Percentiles rank a stretch among this genome's conserved stretches.
Evolutionary conservation across 257 asterid species (phyloP).

Genomic region (Lycium ferocissimum): DNA sequence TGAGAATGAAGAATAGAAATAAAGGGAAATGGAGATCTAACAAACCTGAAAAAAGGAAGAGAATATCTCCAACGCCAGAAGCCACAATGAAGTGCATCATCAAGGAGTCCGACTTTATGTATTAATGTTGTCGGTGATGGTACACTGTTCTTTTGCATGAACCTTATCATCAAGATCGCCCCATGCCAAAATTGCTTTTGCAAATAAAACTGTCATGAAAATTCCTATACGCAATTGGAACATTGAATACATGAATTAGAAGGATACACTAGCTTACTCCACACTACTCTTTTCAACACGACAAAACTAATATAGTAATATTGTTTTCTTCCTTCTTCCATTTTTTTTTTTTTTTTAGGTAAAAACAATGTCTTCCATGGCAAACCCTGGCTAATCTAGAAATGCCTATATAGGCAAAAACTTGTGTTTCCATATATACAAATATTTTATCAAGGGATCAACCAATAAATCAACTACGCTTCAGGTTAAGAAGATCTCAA

Average conservation of each 20-base stretch:
- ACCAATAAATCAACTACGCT: background rate
- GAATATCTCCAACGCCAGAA: slow-evolving; percentile 10
- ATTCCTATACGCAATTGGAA: background rate
- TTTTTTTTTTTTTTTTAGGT: no score
- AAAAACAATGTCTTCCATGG: background rate
- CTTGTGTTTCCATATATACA: background rate
- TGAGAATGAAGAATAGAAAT: background rate
- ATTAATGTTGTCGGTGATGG: slow-evolving; percentile 4
- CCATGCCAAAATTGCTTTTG: background rate
- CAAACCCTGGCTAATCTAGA: background rate
- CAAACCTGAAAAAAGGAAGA: slow-evolving; percentile 20
- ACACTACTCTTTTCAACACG: background rate
- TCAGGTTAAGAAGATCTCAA: no score
- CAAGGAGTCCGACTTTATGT: background rate
- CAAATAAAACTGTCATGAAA: background rate
- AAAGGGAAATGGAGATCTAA: slow-evolving; percentile 10
- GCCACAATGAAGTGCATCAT: slow-evolving; percentile 10
- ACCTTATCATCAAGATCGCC: slow-evolving; percentile 9
- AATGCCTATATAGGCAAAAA: background rate
- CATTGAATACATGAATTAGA: background rate
- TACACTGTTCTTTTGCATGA: background rate
- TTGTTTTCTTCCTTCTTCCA: no score
- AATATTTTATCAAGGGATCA: slow-evolving; percentile 16
- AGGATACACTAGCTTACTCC: background rate
- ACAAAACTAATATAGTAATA: background rate